Evolutionary conservation across 1,284 basidiomycete species (phyloP), one percentile per base, ranked within the genome.

Genomic region (Heterobasidion irregulare): DNA sequence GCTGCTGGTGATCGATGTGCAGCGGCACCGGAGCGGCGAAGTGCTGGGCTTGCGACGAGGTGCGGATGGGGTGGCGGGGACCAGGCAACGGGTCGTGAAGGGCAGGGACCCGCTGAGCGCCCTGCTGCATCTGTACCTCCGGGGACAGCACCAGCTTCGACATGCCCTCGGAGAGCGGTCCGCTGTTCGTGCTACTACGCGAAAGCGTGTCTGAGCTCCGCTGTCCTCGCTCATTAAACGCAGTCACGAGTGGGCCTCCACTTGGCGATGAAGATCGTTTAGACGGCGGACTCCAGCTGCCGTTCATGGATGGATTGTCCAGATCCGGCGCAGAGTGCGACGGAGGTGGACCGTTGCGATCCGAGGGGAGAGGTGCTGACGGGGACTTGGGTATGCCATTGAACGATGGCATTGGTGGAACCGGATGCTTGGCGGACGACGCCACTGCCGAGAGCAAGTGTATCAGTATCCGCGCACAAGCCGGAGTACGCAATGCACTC

Each of bases 321-420:
- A 58, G 18, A 33, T 59, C 59, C 5, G 63, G 58, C n/a, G 58
- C 56, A 19, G 58, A 60, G 33, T 58, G 57, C 35, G 53, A 61
- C n/a, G 44, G 61, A 59, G 48, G 62, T 55, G 52, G 57, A 56
- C 36, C 52, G 26, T 47, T 53, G 43, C 57, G 53, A 32, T 53
- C 58, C 16, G 56, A 56, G 19, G 58, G 55, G 16, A 58, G 48
- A 26, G 61, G 60, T 4, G 55, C 53, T 33, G 61, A 60, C 32
- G 61, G 59, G 32, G 63, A 59, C 50, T 61, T 62, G 52, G 63
- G 65, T 43, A 54, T 52, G 19, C 55, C 61, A 38, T 59, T 61
- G 12, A 52, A 44, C n/a, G 32, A 35, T 32, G 53, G 56, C 35
- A 70, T 57, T 8, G 75, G 65, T n/a, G 84, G 82, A 52, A 84